phyloP scores from a whole-genome alignment of 2,329 filamentous ascomycete genomes.

The Coccinonectria pachysandricola region DNA sequence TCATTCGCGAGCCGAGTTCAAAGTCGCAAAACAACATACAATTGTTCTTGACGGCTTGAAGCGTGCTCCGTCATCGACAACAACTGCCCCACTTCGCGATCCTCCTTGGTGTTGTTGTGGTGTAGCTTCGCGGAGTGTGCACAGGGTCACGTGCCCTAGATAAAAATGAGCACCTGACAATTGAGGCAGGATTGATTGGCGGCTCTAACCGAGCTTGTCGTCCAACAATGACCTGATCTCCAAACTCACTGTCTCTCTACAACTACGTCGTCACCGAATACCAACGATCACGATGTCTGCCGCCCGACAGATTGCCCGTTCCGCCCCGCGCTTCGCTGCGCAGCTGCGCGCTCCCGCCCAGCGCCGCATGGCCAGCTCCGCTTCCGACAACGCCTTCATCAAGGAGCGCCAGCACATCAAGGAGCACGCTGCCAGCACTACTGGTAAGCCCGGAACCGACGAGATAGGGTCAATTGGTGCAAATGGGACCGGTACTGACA shows the following conservation, averaged over 20 bases:
- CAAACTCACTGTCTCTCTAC: constrained; percentile 16
- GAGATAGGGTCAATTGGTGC: constrained; percentile 11
- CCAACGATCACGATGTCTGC: constrained; percentile 46
- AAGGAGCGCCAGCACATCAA: constrained; percentile 84
- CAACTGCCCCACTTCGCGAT: constrained; percentile 9
- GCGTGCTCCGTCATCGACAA: constrained; percentile 8
- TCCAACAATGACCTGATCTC: constrained; percentile 24
- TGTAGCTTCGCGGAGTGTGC: constrained; percentile 11
- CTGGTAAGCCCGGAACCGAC: constrained; percentile 51
- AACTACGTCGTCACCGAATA: constrained; percentile 15
- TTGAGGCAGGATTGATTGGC: constrained; percentile 22
- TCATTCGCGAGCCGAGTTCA: no score
- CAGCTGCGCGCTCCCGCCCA: constrained; percentile 51
- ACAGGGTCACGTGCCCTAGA: constrained; percentile 20
- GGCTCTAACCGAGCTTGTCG: constrained; percentile 24
- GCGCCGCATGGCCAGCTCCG: constrained; percentile 61
- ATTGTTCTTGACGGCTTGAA: no score
- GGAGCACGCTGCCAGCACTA: constrained; percentile 76
- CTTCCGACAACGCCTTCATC: constrained; percentile 87
- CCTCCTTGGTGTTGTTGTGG: no score
- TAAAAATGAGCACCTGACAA: constrained; percentile 17
- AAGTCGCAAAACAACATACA: no score
- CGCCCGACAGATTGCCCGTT: constrained; percentile 51
- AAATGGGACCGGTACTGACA: constrained; percentile 22
- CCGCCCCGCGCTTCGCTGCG: constrained; percentile 51